These are phyloP conservation scores for Irpex sp. DNA, from an alignment of 1,284 basidiomycete genomes.

Conservation along the genomic window DNA sequence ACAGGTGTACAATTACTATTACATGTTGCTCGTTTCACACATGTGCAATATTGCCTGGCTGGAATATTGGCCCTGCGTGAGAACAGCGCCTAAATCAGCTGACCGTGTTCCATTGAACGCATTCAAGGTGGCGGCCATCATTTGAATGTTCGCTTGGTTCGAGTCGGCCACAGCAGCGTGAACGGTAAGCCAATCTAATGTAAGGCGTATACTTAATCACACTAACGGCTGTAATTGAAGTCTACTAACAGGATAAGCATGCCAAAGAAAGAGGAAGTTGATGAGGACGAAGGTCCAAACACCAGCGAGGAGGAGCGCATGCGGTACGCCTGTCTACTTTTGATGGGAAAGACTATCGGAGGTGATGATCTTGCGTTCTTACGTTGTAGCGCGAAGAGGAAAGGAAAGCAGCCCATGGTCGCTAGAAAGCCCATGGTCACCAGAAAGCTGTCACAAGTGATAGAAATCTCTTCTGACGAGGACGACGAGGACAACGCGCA, in stretches of 20 bases:
- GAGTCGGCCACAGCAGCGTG: too few relatives aligned
- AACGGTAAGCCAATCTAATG: too few relatives aligned
- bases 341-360: neutral
- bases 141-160: neutral
- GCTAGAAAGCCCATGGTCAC: neutral
- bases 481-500: slow-evolving; percentile 15
- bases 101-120: neutral
- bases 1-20: slow-evolving; percentile 6
- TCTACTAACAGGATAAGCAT: too few relatives aligned
- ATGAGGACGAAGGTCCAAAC: too few relatives aligned
- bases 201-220: too few relatives aligned
- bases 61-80: too few relatives aligned
- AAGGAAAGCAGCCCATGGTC: neutral
- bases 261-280: too few relatives aligned
- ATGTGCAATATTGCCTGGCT: neutral
- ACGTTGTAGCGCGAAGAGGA: neutral
- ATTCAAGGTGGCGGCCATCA: neutral
- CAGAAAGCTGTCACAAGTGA: slow-evolving; percentile 29
- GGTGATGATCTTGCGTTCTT: too few relatives aligned
- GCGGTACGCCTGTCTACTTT: neutral
- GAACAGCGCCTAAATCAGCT: neutral
- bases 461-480: slow-evolving; percentile 55
- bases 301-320: neutral
- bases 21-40: neutral
- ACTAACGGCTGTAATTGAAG: too few relatives aligned